Conservation (phyloP, 805 yeast species). For the Metschnikowia cerradonensis region DNA sequence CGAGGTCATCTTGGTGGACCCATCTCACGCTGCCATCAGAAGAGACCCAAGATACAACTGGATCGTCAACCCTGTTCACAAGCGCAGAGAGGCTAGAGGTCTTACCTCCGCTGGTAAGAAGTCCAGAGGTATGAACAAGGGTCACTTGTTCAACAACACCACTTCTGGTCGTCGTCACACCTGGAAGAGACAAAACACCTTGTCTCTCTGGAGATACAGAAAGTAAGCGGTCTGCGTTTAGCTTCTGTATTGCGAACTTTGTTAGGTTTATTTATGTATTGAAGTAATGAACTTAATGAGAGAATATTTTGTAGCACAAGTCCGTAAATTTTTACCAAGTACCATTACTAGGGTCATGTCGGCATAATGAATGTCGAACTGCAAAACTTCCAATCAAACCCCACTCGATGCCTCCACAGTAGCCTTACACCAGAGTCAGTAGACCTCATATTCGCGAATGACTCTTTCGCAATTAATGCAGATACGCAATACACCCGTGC, state of each 20-base stretch:
- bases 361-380: no score
- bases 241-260: neutral
- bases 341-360: no score
- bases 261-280: slow-evolving; percentile 11
- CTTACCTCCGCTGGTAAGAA: slow-evolving; percentile 97
- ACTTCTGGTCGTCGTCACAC: slow-evolving; percentile 98
- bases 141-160: slow-evolving; percentile 99
- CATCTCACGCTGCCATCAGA: slow-evolving; percentile 97
- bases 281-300: slow-evolving; percentile 10
- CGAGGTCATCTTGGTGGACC: slow-evolving; percentile 97
- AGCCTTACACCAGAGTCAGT: neutral
- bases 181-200: slow-evolving; percentile 99
- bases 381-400: no score
- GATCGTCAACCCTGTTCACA: slow-evolving; percentile 99
- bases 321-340: no score
- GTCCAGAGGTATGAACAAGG: slow-evolving; percentile 99
- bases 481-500: slow-evolving; percentile 3
- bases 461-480: slow-evolving; percentile 4
- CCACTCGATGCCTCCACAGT: no score
- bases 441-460: neutral
- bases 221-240: slow-evolving; percentile 41
- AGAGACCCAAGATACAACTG: slow-evolving; percentile 99
- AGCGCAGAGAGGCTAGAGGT: slow-evolving; percentile 99
- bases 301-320: neutral
- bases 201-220: slow-evolving; percentile 99